These are phyloP conservation scores for Candida neerlandica DNA, from an alignment of 1,139 yeast species.

Conservation along the genomic window DNA sequence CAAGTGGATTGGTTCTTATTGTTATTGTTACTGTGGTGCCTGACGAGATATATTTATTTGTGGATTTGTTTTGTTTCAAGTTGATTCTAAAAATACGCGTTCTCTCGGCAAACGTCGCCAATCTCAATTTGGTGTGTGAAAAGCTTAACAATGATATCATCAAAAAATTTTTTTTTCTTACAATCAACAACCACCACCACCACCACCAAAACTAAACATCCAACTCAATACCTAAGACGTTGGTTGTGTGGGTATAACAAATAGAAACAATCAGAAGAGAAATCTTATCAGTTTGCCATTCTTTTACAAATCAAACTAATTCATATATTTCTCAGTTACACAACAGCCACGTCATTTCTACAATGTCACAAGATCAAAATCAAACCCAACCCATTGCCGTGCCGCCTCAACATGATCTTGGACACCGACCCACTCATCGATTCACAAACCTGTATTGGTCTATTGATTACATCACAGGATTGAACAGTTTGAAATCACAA, in stretches of 20 bases:
- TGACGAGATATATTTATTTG: neutral
- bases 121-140: neutral
- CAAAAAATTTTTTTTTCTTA: neutral
- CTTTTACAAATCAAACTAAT: too few relatives aligned
- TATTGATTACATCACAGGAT: conserved; percentile 43
- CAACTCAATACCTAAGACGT: neutral
- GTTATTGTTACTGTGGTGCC: neutral
- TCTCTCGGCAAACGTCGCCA: neutral
- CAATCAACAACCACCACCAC: neutral
- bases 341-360: neutral
- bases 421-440: neutral
- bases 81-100: neutral
- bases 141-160: neutral
- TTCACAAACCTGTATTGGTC: conserved; percentile 47
- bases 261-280: neutral
- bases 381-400: neutral
- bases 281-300: too few relatives aligned
- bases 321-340: too few relatives aligned
- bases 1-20: neutral
- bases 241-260: neutral
- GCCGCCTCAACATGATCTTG: neutral
- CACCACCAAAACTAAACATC: neutral
- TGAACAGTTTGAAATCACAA: conserved; percentile 34
- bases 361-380: conserved; percentile 1
- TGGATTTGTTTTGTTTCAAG: neutral